Evolutionary conservation across 331 rosid species (phyloP).

Genomic region (Pyracantha coccinea): DNA sequence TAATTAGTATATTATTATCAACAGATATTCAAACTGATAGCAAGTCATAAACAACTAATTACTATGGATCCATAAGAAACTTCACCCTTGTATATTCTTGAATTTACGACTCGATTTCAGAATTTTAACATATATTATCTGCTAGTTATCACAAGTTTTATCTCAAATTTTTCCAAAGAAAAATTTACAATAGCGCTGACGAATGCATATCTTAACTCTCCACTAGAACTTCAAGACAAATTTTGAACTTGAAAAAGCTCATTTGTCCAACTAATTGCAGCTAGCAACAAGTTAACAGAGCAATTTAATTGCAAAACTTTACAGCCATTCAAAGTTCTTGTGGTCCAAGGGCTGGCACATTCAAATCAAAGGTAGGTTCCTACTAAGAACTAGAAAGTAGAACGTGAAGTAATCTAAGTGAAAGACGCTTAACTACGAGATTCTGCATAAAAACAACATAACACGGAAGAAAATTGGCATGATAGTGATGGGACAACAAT

Average conservation of each 20-base stretch:
- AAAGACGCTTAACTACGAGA: constrained; percentile 1
- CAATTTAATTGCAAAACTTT: neutral
- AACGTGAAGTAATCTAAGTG: neutral
- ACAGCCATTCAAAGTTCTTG: neutral
- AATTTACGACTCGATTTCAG: neutral
- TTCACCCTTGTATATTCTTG: neutral
- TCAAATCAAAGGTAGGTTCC: neutral
- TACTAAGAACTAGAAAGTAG: too few species aligned
- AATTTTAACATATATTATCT: neutral
- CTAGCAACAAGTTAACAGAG: neutral
- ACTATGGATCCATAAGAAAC: neutral
- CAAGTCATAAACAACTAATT: neutral
- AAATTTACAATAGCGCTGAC: neutral
- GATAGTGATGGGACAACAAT: neutral
- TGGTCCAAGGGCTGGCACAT: neutral
- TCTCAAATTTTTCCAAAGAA: neutral
- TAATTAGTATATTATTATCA: neutral
- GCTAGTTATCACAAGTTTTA: neutral
- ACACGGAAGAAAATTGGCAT: neutral
- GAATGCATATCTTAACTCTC: neutral
- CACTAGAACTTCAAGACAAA: neutral
- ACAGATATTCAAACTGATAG: neutral
- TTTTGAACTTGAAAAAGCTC: neutral
- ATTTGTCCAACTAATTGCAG: neutral
- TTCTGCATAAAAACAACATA: neutral